Conservation (phyloP, 768 basidiomycete genomes). For the Pholiota conissans region DNA sequence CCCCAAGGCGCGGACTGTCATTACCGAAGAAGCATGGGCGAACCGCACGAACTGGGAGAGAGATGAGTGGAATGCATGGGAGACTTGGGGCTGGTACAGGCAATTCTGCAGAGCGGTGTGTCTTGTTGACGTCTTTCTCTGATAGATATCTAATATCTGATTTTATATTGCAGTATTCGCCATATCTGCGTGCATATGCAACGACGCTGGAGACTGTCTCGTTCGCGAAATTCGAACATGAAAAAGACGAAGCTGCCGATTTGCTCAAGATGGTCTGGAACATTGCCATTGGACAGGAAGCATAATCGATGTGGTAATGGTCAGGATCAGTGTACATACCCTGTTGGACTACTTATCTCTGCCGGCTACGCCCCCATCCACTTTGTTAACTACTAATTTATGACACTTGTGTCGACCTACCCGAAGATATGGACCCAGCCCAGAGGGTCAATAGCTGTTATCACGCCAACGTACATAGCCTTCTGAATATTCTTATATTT, state of each 20-base stretch:
- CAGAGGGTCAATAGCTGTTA: too few species aligned
- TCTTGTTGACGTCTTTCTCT: background rate
- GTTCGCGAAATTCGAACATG: slow-evolving; percentile 61
- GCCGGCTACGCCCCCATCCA: too few species aligned
- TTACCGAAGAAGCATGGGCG: slow-evolving; percentile 70
- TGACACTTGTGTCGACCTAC: too few species aligned
- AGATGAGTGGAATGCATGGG: slow-evolving; percentile 82
- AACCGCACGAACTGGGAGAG: slow-evolving; percentile 67
- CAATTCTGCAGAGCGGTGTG: slow-evolving; percentile 80
- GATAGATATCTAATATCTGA: background rate
- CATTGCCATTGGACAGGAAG: slow-evolving; percentile 62
- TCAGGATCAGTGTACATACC: background rate
- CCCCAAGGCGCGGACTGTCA: slow-evolving; percentile 51
- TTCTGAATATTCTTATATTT: too few species aligned
- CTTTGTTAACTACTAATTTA: too few species aligned
- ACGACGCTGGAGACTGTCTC: slow-evolving; percentile 71
- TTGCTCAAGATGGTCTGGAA: slow-evolving; percentile 72
- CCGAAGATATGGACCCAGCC: too few species aligned
- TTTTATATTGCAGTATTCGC: slow-evolving; percentile 58
- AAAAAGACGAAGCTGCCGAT: slow-evolving; percentile 53
- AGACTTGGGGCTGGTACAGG: slow-evolving; percentile 89
- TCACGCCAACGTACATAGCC: too few species aligned
- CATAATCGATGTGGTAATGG: slow-evolving; percentile 4
- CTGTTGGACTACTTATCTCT: too few species aligned
- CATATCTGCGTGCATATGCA: slow-evolving; percentile 73